These are phyloP conservation scores for Chytriomyces confervae DNA, from an alignment of 192 early-diverging fungal species.

Conservation along the genomic window DNA sequence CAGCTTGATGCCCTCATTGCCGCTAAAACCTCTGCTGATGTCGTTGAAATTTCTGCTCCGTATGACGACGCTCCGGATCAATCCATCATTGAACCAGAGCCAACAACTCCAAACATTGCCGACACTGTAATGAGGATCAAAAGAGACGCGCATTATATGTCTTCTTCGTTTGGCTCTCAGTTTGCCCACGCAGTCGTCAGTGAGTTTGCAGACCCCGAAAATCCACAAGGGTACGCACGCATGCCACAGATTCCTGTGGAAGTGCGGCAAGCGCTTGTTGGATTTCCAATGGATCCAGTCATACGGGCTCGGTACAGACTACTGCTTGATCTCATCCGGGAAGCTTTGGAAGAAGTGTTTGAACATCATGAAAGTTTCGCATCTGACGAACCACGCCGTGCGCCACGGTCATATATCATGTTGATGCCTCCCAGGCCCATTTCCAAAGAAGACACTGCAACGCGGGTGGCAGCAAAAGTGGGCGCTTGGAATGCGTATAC, in stretches of 20 bases:
- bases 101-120: too few relatives aligned
- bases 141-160: too few relatives aligned
- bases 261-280: too few relatives aligned
- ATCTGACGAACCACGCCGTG: background rate
- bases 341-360: background rate
- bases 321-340: background rate
- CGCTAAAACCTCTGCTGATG: background rate
- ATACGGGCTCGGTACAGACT: too few relatives aligned
- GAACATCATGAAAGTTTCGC: background rate
- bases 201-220: too few relatives aligned
- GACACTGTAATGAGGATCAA: too few relatives aligned
- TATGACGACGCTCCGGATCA: background rate
- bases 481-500: slow-evolving; percentile 33
- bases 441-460: background rate
- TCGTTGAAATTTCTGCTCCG: background rate
- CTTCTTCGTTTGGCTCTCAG: too few relatives aligned
- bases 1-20: background rate
- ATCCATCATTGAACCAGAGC: background rate
- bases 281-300: too few relatives aligned
- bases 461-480: background rate
- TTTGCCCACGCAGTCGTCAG: too few relatives aligned
- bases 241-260: too few relatives aligned
- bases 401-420: background rate
- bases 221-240: too few relatives aligned
- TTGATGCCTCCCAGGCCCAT: slow-evolving; percentile 12